Evolutionary conservation across 805 yeast genomes (phyloP), one percentile per base, ranked within the genome.

Genomic region (Saccharomycopsis fibuligera): DNA sequence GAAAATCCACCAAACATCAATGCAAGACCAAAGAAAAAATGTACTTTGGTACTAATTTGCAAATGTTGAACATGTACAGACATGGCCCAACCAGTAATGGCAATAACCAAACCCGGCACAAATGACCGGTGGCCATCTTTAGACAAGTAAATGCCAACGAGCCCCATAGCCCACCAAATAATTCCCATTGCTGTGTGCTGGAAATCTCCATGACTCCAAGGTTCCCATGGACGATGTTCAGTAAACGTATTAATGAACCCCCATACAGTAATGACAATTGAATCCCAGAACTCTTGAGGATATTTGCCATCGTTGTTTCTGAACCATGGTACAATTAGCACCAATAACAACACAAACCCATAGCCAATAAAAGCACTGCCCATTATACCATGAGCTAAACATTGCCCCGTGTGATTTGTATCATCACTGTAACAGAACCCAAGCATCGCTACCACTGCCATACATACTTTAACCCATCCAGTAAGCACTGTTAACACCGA

Each of bases 161-260:
- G 68, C 5, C 97, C 98, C 48, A 96, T 95, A 44, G 87, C 78
- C 95, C 96, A 89, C 95, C 97, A 91, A 27, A 91, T 75, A 49
- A 91, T 85, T 1, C 98, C 98, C 96, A 91, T 88, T 19, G 93
- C 78, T 0, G 98, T 90, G 64, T 90, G 97, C 68, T 90, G 96
- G 63, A 83, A 87, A 64, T 89, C 97, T 8, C 96, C 93, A 70
- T 86, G 95, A 38, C 78, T 74, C 98, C 98, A 91, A 6, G 71
- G 78, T 61, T 89, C 93, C 97, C 97, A 91, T 5, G 47, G 47
- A 54, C 97, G 69, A 65, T 91, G 98, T 65, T 91, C 98, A 1
- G 98, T 91, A 65, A 91, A 91, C 0, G 97, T 89, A 63, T 91
- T 91, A 50, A 91, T 83, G 30, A 89, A 79, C 5, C 98, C 98